These are phyloP conservation scores for Schizochytrium sp. DNA, from an alignment of 108 stramenopile species.

Conservation along the genomic window DNA sequence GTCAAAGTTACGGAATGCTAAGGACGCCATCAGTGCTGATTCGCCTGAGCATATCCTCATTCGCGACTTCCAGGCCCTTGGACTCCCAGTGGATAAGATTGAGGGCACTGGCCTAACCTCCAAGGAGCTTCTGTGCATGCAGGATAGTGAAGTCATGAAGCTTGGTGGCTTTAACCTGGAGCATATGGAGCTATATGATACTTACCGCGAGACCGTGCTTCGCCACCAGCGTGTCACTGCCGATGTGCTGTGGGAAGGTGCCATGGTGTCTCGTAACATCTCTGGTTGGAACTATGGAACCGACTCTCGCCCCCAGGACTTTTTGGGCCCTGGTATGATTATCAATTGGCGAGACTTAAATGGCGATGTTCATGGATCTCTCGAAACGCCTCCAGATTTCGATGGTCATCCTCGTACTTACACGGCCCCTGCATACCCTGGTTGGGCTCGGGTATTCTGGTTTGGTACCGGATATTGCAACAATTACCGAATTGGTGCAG, in stretches of 20 bases:
- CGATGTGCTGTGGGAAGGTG: slow-evolving; percentile 22
- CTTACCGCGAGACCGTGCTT: not conserved
- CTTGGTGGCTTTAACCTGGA: slow-evolving; percentile 24
- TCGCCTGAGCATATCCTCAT: not conserved
- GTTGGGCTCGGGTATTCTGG: slow-evolving; percentile 57
- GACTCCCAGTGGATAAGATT: not conserved
- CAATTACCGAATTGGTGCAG: slow-evolving; percentile 47
- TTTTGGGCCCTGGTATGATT: slow-evolving; percentile 42
- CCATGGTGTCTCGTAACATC: slow-evolving; percentile 2
- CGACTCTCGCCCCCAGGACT: slow-evolving; percentile 39
- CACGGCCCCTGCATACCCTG: not conserved
- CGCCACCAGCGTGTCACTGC: slow-evolving; percentile 15
- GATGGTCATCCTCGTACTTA: slow-evolving; percentile 1
- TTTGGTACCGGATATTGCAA: slow-evolving; percentile 26
- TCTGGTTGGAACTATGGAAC: slow-evolving; percentile 24
- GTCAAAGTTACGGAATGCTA: not conserved
- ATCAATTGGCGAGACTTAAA: slow-evolving; percentile 40
- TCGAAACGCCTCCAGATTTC: not conserved
- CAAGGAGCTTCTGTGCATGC: slow-evolving; percentile 17
- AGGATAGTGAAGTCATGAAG: slow-evolving; percentile 13
- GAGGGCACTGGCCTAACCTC: not conserved
- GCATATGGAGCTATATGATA: not conserved
- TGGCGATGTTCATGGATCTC: slow-evolving; percentile 7
- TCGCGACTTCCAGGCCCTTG: slow-evolving; percentile 52
- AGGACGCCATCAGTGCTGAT: not conserved